Conservation (phyloP, 2,329 filamentous ascomycete genomes). For the Aspergillus sp. region DNA sequence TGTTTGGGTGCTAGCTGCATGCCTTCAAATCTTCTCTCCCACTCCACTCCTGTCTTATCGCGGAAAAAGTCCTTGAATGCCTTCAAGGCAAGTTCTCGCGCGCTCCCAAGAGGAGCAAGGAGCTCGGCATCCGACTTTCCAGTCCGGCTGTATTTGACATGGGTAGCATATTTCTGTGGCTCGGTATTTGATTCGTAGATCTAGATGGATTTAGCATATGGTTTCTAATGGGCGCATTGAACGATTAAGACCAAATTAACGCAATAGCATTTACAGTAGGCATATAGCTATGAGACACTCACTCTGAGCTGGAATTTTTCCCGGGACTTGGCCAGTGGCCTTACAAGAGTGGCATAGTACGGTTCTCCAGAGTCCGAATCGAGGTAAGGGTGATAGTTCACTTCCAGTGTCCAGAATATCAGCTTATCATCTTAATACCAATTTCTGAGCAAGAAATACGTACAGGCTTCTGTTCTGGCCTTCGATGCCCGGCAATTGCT, state of each 20-base stretch:
- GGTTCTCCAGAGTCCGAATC: constrained; percentile 56
- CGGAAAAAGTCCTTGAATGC: constrained; percentile 56
- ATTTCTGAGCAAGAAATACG: neutral
- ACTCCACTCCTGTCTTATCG: constrained; percentile 53
- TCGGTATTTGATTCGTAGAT: constrained; percentile 61
- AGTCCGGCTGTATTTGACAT: constrained; percentile 42
- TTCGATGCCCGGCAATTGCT: constrained; percentile 11
- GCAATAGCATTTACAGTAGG: too few species aligned
- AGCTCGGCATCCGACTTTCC: constrained; percentile 27
- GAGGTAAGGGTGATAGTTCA: constrained; percentile 59
- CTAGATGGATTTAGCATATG: constrained; percentile 35
- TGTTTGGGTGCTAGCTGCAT: constrained; percentile 14
- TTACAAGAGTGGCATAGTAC: constrained; percentile 60
- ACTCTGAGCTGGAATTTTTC: constrained; percentile 60
- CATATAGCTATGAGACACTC: constrained; percentile 22
- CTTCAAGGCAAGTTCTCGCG: constrained; percentile 38
- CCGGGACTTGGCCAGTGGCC: constrained; percentile 45
- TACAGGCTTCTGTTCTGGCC: constrained; percentile 13
- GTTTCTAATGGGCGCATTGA: neutral
- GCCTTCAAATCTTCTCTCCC: constrained; percentile 44
- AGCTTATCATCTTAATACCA: neutral
- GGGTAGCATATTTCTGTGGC: constrained; percentile 59
- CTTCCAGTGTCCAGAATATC: constrained; percentile 31
- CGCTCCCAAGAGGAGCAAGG: constrained; percentile 27
- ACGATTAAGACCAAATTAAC: neutral